Base-by-base conservation (phyloP, 75 land plant species). In the Pinus tabuliformis region DNA sequence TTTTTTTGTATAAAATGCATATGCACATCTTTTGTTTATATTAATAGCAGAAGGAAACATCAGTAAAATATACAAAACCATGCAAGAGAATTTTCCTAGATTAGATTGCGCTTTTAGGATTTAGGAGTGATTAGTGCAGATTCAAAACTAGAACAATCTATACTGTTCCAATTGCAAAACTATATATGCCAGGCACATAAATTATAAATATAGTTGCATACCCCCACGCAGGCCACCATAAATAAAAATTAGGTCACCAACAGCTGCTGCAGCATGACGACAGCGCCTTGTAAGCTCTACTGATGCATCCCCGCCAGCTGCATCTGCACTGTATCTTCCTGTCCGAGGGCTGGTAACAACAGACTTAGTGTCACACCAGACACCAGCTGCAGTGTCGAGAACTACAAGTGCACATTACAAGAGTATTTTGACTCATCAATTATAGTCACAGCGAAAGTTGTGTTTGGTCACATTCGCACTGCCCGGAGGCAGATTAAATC, bases 141-240 rank as follows among this genome's bases (percentile, higher is more conserved):
- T 63, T 63, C 33, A 39, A 36, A 17, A 66, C 45, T 37, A 20
- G 21, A 66, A 66, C 3, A 0, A 9, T 9, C 70, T 36, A 36
- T 4, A 36, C 17, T 65, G 6, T 17, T 66, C 72, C 49, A 9
- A 45, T 3, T 17, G 21, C 24, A 39, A 21, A 42, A 39, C 1
- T 42, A 3, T 11, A n/a, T 37, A 20, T 11, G 22, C 12, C 22
- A 42, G n/a, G 3, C 68, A 62, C 33, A 64, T 9, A 12, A 8
- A 42, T 68, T 20, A 39, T 42, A 20, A 68, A 68, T 7, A 14
- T 7, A 39, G 45, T 42, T 42, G 2, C 88, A 73, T 88, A 92
- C 99, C 99, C 79, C 98, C 99, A 81, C 99, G 92, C 74, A 97
- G 88, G 63, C 99, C 99, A 81, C 99, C 99, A 81, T 97, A 97